Evolutionary conservation across 2,329 filamentous ascomycete species (phyloP).

Genomic region (Aspergillus hiratsukae): DNA sequence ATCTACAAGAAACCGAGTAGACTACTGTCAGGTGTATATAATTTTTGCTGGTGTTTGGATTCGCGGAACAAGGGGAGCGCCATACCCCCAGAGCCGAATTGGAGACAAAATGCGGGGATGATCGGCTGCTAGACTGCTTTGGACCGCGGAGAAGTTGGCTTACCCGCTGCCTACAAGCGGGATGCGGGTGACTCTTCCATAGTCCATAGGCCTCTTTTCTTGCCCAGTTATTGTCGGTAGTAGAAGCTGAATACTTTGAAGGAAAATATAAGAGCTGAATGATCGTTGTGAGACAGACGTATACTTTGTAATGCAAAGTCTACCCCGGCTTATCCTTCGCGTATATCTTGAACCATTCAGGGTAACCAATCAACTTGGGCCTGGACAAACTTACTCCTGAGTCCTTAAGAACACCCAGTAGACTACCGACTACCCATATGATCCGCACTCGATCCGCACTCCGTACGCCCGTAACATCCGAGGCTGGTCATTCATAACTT

Average conservation of each 20-base stretch:
- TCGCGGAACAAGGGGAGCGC: neutral
- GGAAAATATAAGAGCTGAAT: neutral
- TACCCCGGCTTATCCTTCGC: neutral
- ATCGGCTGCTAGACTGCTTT: neutral
- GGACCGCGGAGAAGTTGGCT: slow-evolving; percentile 7
- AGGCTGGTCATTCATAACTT: neutral
- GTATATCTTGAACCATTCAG: neutral
- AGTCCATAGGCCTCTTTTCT: neutral
- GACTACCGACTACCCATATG: neutral
- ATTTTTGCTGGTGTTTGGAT: neutral
- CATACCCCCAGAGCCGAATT: neutral
- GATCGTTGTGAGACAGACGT: neutral
- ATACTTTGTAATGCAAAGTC: neutral
- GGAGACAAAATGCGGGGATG: slow-evolving; percentile 10
- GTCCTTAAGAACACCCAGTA: too few relatives aligned
- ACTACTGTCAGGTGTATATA: neutral
- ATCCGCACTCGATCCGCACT: neutral
- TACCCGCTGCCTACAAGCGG: neutral
- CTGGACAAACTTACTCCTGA: neutral
- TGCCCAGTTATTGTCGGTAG: neutral
- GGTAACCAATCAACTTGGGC: neutral
- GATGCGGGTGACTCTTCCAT: neutral
- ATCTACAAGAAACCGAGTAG: neutral
- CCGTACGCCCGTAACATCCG: neutral
- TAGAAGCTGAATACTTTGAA: neutral